Evolutionary conservation across 2,329 filamentous ascomycete species (phyloP).

Genomic region (Pseudocercospora cruenta): DNA sequence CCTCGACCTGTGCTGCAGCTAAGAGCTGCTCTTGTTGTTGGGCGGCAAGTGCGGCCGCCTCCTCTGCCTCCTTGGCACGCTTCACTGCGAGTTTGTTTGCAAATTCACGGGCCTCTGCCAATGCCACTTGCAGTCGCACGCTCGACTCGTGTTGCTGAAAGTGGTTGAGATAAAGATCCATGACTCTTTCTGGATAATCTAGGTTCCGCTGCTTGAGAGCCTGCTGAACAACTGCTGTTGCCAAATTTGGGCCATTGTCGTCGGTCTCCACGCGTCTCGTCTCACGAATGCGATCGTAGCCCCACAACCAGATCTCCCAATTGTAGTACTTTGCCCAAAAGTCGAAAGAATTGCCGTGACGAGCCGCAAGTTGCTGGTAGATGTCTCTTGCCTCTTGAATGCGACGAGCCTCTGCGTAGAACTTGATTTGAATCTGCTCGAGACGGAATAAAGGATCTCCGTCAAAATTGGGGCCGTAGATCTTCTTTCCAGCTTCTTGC

Average conservation of each 20-base stretch:
- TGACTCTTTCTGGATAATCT: slow-evolving; percentile 76
- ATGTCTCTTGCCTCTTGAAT: slow-evolving; percentile 74
- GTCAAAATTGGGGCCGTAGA: slow-evolving; percentile 74
- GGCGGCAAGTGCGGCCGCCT: slow-evolving; percentile 60
- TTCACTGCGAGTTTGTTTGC: slow-evolving; percentile 66
- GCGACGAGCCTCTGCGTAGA: slow-evolving; percentile 80
- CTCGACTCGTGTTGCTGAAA: slow-evolving; percentile 90
- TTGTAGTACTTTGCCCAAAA: slow-evolving; percentile 93
- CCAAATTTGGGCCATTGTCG: slow-evolving; percentile 68
- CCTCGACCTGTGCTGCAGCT: slow-evolving; percentile 32
- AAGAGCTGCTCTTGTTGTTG: slow-evolving; percentile 38
- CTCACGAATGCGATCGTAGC: slow-evolving; percentile 58
- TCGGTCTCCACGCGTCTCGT: slow-evolving; percentile 52
- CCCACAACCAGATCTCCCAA: slow-evolving; percentile 83
- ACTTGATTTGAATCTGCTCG: slow-evolving; percentile 90
- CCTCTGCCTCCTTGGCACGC: slow-evolving; percentile 68
- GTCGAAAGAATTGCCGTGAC: slow-evolving; percentile 77
- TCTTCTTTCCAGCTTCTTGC: slow-evolving; percentile 73
- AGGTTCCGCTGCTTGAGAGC: slow-evolving; percentile 66
- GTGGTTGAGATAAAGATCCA: slow-evolving; percentile 75
- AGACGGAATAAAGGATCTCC: slow-evolving; percentile 89
- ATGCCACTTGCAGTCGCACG: slow-evolving; percentile 71
- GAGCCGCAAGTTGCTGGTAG: slow-evolving; percentile 70
- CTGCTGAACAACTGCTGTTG: slow-evolving; percentile 75
- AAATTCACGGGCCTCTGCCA: slow-evolving; percentile 73